Evolutionary conservation across 2,329 filamentous ascomycete species (phyloP).

Genomic region (Remersonia thermophila): DNA sequence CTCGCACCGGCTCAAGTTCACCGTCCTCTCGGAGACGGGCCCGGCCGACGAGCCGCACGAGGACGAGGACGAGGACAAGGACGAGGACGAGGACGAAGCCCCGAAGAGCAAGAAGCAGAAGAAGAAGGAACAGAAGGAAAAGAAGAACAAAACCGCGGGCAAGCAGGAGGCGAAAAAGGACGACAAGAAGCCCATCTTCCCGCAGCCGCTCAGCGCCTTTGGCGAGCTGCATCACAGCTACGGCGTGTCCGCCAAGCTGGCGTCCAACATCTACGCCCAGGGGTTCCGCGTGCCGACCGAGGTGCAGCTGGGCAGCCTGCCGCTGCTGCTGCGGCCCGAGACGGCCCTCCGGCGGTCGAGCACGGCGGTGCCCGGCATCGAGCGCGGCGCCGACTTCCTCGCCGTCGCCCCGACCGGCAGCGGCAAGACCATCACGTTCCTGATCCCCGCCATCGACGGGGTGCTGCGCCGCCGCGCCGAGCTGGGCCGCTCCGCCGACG

Average conservation of each 20-base stretch:
- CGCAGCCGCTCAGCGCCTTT: slow-evolving; percentile 71
- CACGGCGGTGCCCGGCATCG: slow-evolving; percentile 23
- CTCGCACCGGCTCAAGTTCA: slow-evolving; percentile 75
- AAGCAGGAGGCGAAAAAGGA: slow-evolving; percentile 27
- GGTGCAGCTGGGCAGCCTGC: slow-evolving; percentile 79
- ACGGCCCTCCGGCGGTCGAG: slow-evolving; percentile 32
- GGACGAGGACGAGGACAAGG: slow-evolving; percentile 38
- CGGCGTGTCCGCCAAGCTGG: slow-evolving; percentile 59
- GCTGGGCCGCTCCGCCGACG: slow-evolving; percentile 21
- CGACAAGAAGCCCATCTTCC: slow-evolving; percentile 52
- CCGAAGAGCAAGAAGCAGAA: slow-evolving; percentile 30
- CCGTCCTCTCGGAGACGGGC: slow-evolving; percentile 46
- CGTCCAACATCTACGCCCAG: slow-evolving; percentile 70
- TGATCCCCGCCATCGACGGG: slow-evolving; percentile 74
- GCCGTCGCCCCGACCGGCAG: slow-evolving; percentile 90
- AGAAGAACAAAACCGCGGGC: slow-evolving; percentile 36
- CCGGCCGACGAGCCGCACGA: slow-evolving; percentile 29
- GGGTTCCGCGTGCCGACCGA: slow-evolving; percentile 83
- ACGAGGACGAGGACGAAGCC: slow-evolving; percentile 32
- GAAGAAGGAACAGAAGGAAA: slow-evolving; percentile 30
- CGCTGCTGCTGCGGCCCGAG: slow-evolving; percentile 55
- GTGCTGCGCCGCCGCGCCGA: slow-evolving; percentile 47
- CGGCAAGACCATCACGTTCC: slow-evolving; percentile 87
- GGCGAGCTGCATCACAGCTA: slow-evolving; percentile 57
- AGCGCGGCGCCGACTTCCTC: slow-evolving; percentile 55